Conservation (phyloP, 2,329 filamentous ascomycete genomes). For the Fusarium sp. region DNA sequence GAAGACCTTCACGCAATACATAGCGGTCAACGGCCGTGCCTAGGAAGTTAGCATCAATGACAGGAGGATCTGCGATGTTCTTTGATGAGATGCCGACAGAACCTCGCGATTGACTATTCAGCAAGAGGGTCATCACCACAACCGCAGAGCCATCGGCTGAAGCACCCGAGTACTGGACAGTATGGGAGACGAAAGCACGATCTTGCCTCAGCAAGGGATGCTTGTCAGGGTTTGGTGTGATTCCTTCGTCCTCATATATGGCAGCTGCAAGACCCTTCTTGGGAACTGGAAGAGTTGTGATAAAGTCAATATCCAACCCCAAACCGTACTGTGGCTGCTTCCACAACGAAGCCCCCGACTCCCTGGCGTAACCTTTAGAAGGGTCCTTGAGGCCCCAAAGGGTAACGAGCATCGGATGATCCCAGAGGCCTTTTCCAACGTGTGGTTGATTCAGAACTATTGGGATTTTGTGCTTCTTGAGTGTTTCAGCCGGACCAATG, state of each 20-base stretch:
- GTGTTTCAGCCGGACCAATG: constrained; percentile 47
- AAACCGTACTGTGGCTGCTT: background rate
- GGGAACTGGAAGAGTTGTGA: background rate
- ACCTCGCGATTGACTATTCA: background rate
- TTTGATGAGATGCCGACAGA: background rate
- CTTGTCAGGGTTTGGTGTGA: background rate
- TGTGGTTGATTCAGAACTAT: too few species aligned
- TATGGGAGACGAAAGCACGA: background rate
- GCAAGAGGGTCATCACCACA: background rate
- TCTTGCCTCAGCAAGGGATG: background rate
- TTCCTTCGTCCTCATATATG: background rate
- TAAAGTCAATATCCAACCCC: background rate
- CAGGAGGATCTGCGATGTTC: too few species aligned
- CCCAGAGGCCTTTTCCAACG: too few species aligned
- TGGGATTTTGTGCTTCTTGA: constrained; percentile 13
- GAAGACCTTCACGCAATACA: background rate
- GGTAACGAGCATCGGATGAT: too few species aligned
- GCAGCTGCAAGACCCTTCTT: background rate
- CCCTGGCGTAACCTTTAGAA: background rate
- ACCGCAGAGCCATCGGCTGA: background rate
- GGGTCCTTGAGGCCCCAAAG: too few species aligned
- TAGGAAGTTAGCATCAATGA: background rate
- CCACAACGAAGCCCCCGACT: background rate
- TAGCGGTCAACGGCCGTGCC: background rate
- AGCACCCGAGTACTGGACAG: background rate